Evolutionary conservation across 306 rosid genomes (phyloP), one percentile per base, ranked within the genome.

Genomic region (Lagenaria siceraria): DNA sequence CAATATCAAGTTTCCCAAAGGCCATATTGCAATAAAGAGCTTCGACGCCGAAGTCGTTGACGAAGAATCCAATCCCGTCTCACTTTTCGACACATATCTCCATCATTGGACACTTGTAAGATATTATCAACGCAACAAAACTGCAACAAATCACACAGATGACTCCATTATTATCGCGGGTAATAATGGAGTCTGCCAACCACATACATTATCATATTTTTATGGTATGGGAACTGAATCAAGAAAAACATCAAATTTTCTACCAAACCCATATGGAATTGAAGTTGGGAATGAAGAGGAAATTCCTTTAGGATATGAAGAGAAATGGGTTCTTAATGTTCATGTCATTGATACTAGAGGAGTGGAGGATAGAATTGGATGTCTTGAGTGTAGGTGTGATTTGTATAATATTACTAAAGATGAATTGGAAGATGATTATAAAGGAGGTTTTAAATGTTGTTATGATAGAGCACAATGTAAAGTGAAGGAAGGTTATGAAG

Each of bases 271-370:
- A 53, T 91, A 76, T 74, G 97, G 97, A 6, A 77, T 89, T 15
- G 96, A 89, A 74, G 38, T 85, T 27, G 96, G 97, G 7, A 82
- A 93, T 81, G 87, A 84, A 21, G 85, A 70, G 6, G 83, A 86
- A 31, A 66, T 88, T 79, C 96, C 93, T 18, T 71, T 76, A 1
- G 97, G 91, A 15, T 84, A 81, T 74, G 93, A 93, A 79, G 96
- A 93, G 87, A 79, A 81, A 51, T 93, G 97, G 98, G 0, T 88
- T 54, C 60, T 93, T 22, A 91, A 89, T 40, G 80, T 93, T 11
- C 98, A 93, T 43, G 98, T 90, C 1, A 91, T 91, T 19, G 98
- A 93, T 82, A 91, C 97, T 0, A 70, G 97, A 0, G 97, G 90
- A 0, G 88, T 76, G 0, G 92, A 42, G 74, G 90, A 91, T 51